Percentiles rank a stretch among this genome's conserved stretches.
These are phyloP conservation scores for Musa acuminata DNA, from an alignment of 176 grass and related monocot species.

Conservation along the genomic window DNA sequence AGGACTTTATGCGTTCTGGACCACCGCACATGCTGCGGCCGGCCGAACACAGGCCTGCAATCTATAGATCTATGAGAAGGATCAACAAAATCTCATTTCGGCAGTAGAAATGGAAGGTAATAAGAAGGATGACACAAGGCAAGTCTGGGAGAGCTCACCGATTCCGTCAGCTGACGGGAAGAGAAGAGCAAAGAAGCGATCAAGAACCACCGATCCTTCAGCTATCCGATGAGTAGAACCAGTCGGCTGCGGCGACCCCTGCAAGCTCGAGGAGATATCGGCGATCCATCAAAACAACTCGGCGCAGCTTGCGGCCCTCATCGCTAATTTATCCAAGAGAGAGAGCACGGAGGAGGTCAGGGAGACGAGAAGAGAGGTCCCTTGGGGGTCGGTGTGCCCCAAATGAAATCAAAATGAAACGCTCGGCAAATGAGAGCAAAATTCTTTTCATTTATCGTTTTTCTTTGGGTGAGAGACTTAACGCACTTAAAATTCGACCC, in stretches of 20 bases:
- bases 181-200: background rate
- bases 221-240: background rate
- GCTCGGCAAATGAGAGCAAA: background rate
- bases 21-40: background rate
- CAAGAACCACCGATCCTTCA: background rate
- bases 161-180: background rate
- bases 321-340: background rate
- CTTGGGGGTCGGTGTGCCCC: background rate
- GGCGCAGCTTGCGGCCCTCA: background rate
- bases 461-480: background rate
- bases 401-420: constrained; percentile 7
- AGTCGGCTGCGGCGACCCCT: background rate
- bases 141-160: background rate
- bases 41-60: background rate
- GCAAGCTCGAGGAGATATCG: background rate
- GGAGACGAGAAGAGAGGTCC: background rate
- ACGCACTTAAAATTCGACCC: background rate
- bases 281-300: background rate
- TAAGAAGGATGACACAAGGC: background rate
- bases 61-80: background rate
- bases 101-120: background rate
- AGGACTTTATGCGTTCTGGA: background rate
- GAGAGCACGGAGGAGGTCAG: too few relatives aligned
- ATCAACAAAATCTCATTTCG: background rate
- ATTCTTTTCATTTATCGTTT: background rate